Conservation (phyloP, 306 rosid genomes). For the Myrica gale region DNA sequence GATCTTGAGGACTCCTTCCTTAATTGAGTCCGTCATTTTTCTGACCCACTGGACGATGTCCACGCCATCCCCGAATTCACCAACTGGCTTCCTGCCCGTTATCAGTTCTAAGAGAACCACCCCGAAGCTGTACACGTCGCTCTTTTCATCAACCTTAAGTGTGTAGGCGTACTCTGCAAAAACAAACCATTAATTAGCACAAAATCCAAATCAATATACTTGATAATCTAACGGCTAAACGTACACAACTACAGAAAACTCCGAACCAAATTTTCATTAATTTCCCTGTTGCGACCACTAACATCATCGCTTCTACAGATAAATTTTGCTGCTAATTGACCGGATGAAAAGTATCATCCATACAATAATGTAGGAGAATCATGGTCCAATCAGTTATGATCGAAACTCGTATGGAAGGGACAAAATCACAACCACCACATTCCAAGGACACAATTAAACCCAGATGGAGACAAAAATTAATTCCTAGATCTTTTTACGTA, state of each 20-base stretch:
- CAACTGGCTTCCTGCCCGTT: slow-evolving; percentile 88
- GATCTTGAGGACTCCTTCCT: slow-evolving; percentile 78
- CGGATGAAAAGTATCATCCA: background rate
- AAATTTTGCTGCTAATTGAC: background rate
- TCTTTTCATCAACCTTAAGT: slow-evolving; percentile 87
- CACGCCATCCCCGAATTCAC: slow-evolving; percentile 95
- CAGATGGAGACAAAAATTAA: slow-evolving; percentile 31
- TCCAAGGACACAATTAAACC: slow-evolving; percentile 25
- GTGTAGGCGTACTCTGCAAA: slow-evolving; percentile 91
- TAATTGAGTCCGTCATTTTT: slow-evolving; percentile 80
- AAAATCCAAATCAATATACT: too few relatives aligned
- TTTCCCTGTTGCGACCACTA: background rate
- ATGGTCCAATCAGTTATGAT: slow-evolving; percentile 18
- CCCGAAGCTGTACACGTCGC: slow-evolving; percentile 93
- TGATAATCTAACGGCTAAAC: too few relatives aligned
- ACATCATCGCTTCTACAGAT: background rate
- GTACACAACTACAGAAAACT: too few relatives aligned
- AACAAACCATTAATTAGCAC: slow-evolving; percentile 14
- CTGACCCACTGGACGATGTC: slow-evolving; percentile 96
- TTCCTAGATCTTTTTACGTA: slow-evolving; percentile 7
- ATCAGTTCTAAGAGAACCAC: slow-evolving; percentile 83
- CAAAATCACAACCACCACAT: slow-evolving; percentile 26
- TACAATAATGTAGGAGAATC: background rate
- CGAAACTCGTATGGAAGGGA: slow-evolving; percentile 24
- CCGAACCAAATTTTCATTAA: too few relatives aligned